Percentiles rank a stretch among this genome's conserved stretches.
Conservation (phyloP, 306 rosid species). For the Acacia acuminata region DNA sequence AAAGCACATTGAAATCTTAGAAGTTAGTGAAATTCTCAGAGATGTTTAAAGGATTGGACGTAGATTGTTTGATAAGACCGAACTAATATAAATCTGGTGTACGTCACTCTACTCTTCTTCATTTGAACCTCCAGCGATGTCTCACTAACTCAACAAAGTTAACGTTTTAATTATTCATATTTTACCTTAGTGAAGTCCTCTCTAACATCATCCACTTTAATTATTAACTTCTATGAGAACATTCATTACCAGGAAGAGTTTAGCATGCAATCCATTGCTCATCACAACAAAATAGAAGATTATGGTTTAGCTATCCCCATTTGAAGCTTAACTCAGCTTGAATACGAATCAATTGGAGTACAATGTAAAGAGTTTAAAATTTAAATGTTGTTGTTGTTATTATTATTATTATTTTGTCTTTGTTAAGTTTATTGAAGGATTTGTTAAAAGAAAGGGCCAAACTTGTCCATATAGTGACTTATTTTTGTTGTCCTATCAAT, state of each 20-base stretch:
- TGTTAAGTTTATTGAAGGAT: neutral
- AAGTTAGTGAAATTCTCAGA: too few species aligned
- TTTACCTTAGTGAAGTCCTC: too few species aligned
- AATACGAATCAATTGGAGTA: neutral
- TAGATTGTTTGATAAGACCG: too few species aligned
- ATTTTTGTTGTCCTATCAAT: conserved; percentile 5
- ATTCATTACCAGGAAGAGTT: neutral
- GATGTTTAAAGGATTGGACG: too few species aligned
- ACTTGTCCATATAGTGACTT: conserved; percentile 19
- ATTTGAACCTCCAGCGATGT: too few species aligned
- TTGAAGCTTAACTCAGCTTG: neutral
- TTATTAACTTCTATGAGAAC: neutral
- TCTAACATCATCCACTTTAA: neutral
- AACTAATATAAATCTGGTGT: too few species aligned
- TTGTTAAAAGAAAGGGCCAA: neutral
- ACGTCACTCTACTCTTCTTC: too few species aligned
- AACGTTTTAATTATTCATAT: too few species aligned
- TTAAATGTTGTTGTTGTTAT: too few species aligned
- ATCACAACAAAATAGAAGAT: neutral
- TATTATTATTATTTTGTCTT: neutral
- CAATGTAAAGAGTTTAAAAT: neutral
- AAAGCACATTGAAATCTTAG: too few species aligned
- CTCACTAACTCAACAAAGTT: too few species aligned
- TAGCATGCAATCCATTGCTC: neutral
- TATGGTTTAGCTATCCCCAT: neutral